These are phyloP conservation scores for Microascus cirrosus DNA, from an alignment of 2,329 filamentous ascomycete genomes.

Conservation along the genomic window DNA sequence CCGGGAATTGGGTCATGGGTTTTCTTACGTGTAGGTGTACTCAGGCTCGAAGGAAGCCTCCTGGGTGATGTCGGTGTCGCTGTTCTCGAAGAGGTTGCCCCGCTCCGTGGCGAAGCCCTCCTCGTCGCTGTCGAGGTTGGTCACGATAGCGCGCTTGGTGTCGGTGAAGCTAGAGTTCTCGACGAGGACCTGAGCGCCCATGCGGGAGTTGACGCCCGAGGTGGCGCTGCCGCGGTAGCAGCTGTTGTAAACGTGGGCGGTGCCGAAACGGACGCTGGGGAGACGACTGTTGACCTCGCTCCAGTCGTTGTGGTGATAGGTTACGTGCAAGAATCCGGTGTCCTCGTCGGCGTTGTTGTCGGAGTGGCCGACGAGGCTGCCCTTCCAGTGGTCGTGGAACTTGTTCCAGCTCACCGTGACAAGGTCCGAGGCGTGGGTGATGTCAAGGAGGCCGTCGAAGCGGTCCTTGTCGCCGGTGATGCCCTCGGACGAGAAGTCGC, in stretches of 20 bases:
- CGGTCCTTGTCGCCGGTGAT: slow-evolving; percentile 26
- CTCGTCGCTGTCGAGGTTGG: slow-evolving; percentile 29
- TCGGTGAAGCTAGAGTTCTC: slow-evolving; percentile 38
- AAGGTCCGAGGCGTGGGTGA: slow-evolving; percentile 29
- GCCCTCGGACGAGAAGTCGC: slow-evolving; percentile 24
- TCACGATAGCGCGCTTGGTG: slow-evolving; percentile 26
- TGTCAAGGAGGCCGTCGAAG: slow-evolving; percentile 31
- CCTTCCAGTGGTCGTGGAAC: slow-evolving; percentile 39
- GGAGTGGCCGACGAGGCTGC: slow-evolving; percentile 48
- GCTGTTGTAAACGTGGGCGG: slow-evolving; percentile 34
- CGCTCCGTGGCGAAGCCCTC: slow-evolving; percentile 28
- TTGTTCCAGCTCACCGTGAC: slow-evolving; percentile 29
- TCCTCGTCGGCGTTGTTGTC: slow-evolving; percentile 48
- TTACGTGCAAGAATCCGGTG: slow-evolving; percentile 44
- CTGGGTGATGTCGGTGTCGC: slow-evolving; percentile 20
- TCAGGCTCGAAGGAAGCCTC: slow-evolving; percentile 16
- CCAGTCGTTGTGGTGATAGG: slow-evolving; percentile 51
- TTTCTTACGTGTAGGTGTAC: slow-evolving; percentile 18
- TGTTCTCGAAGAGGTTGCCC: slow-evolving; percentile 31
- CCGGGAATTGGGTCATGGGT: not conserved
- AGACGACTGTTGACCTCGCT: slow-evolving; percentile 47
- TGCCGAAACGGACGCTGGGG: slow-evolving; percentile 51
- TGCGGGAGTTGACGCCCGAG: slow-evolving; percentile 41
- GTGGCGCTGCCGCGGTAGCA: slow-evolving; percentile 31
- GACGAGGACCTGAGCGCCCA: slow-evolving; percentile 39